Conservation (phyloP, 2,329 filamentous ascomycete species). For the Epicoccum nigrum region DNA sequence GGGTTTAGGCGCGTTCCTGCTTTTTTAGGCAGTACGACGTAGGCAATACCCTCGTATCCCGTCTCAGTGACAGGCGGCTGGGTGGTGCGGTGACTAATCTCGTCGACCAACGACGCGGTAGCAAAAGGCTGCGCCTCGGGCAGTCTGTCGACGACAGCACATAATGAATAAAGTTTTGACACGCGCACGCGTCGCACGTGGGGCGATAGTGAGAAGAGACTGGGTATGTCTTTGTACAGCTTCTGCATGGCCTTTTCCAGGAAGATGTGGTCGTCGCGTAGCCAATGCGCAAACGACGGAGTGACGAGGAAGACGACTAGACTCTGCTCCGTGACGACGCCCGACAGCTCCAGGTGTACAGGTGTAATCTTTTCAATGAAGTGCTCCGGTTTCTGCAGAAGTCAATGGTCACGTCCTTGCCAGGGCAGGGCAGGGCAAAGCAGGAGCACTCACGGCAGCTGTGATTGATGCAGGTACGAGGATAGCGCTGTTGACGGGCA, state of each 20-base stretch:
- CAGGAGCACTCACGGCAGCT: conserved; percentile 25
- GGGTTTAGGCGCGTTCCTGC: neutral
- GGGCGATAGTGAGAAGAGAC: too few relatives aligned
- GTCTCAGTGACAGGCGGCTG: conserved; percentile 26
- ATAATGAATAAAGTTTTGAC: conserved; percentile 29
- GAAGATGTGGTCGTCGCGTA: conserved; percentile 35
- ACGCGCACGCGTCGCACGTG: neutral
- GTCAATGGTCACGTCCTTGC: conserved; percentile 11
- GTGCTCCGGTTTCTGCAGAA: conserved; percentile 25
- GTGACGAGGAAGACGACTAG: conserved; percentile 41
- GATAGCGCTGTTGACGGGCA: conserved; percentile 28
- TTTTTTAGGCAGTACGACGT: conserved; percentile 25
- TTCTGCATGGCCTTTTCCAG: conserved; percentile 32
- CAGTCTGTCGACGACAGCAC: conserved; percentile 48
- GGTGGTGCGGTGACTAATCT: neutral
- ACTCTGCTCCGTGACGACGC: conserved; percentile 8
- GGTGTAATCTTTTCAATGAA: conserved; percentile 33
- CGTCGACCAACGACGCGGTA: neutral
- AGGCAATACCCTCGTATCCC: conserved; percentile 46
- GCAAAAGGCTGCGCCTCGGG: conserved; percentile 26
- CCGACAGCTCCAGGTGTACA: conserved; percentile 1
- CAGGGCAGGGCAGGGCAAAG: too few relatives aligned
- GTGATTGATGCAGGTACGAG: conserved; percentile 36
- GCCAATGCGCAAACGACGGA: conserved; percentile 41
- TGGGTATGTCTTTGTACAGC: conserved; percentile 19